Base-by-base conservation (phyloP, 257 asterid genomes). In the Parsonsia alboflavescens region DNA sequence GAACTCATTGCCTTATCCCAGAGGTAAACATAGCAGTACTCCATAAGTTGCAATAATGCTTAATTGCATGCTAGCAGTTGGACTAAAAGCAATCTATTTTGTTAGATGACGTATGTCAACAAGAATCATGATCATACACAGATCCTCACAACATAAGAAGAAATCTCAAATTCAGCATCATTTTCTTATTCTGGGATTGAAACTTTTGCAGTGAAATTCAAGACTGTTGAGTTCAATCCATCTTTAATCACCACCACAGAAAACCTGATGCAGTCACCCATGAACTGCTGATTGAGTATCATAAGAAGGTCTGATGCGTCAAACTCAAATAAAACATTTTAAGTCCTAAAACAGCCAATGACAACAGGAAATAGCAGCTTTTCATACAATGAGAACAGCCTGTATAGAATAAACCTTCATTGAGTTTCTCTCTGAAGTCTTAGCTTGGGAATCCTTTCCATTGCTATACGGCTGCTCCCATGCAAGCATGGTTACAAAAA, bases 401-500 rank as follows among this genome's bases (percentile, higher is more conserved):
- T 45, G 65, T 9, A 46, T 7, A 64, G 70, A 73, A 76, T 79
- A 53, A 78, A 95, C 99, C 96, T 88, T 86, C 53, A 92, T 77
- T 82, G 81, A 75, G 73, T 75, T 81, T 78, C 73, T 87, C 58
- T 79, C 85, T 45, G 84, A 76, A 74, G 85, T 74, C 86, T 80
- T 78, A 70, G 77, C 70, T 70, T 68, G 78, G 56, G 72, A 79
- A 68, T 80, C 84, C 83, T 84, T 77, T 72, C 81, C 81, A 50
- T 77, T 82, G 73, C 88, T 78, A 78, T 80, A 85, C 76, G 99
- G 99, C 62, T 78, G 84, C 87, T 95, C 97, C 99, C 99, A 95
- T 19, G 99, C 98, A 73, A 95, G 86, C 99, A 95, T 92, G 26
- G 99, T 90, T 74, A 91, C 73, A 78, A 87, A 95, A 77, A 92